Percentiles rank a stretch among this genome's conserved stretches.
These are phyloP conservation scores for Entomortierella beljakovae DNA, from an alignment of 192 early-diverging fungal species.

Conservation along the genomic window DNA sequence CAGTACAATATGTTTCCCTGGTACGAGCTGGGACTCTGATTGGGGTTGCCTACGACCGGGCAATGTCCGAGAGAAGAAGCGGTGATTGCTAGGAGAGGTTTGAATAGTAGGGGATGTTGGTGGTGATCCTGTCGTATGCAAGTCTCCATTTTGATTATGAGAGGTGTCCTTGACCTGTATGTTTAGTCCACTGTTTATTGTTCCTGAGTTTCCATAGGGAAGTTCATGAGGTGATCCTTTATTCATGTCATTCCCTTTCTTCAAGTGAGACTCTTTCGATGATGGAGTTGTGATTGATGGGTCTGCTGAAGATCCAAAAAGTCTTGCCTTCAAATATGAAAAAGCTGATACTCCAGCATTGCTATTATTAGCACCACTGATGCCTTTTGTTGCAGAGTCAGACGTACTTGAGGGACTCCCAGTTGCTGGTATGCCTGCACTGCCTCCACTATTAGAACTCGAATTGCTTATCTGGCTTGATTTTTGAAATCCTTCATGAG, in stretches of 20 bases:
- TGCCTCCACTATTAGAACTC: slow-evolving; percentile 10
- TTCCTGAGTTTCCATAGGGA: slow-evolving; percentile 11
- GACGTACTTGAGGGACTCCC: not conserved
- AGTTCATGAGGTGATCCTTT: slow-evolving; percentile 11
- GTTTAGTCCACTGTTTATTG: not conserved
- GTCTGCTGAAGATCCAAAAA: slow-evolving; percentile 41
- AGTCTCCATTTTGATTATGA: not conserved
- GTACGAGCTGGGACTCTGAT: slow-evolving; percentile 4
- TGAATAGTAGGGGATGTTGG: not conserved
- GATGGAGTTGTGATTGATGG: slow-evolving; percentile 29
- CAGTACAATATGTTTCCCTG: not conserved
- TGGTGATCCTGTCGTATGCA: not conserved
- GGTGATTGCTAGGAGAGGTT: not conserved
- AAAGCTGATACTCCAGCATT: slow-evolving; percentile 25
- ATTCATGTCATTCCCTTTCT: slow-evolving; percentile 5
- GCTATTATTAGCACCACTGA: not conserved
- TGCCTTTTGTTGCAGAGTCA: not conserved
- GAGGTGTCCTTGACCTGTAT: not conserved
- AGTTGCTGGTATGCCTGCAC: not conserved
- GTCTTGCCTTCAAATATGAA: slow-evolving; percentile 29
- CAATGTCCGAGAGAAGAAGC: slow-evolving; percentile 31
- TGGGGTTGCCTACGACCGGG: slow-evolving; percentile 22
- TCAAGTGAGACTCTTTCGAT: slow-evolving; percentile 21
- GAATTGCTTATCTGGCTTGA: slow-evolving; percentile 5
- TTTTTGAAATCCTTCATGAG: slow-evolving; percentile 41